phyloP scores from a whole-genome alignment of 192 early-diverging fungal genomes.

The Rhizophagus clarus region DNA sequence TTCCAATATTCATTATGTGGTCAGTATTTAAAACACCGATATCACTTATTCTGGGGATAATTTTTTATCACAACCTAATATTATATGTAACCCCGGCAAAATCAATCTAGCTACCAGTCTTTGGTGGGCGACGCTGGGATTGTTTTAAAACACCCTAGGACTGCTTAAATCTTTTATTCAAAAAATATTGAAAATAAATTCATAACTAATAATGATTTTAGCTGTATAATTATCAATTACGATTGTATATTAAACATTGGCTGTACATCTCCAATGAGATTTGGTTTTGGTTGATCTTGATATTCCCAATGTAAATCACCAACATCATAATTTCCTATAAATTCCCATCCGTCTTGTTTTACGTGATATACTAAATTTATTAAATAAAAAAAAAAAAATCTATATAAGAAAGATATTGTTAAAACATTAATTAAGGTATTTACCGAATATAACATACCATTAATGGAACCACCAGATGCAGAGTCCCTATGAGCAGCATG shows the following conservation, averaged over 20 bases:
- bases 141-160: too few relatives aligned
- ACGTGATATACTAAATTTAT: conserved; percentile 83
- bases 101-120: too few relatives aligned
- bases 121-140: too few relatives aligned
- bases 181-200: too few relatives aligned
- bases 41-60: too few relatives aligned
- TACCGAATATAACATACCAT: conserved; percentile 49
- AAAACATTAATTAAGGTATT: neutral
- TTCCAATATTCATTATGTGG: too few relatives aligned
- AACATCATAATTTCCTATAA: conserved; percentile 83
- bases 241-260: neutral
- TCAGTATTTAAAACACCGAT: too few relatives aligned
- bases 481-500: conserved; percentile 96
- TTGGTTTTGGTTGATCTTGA: conserved; percentile 38
- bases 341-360: conserved; percentile 86
- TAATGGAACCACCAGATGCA: conserved; percentile 85
- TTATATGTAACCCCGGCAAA: too few relatives aligned
- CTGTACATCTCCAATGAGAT: neutral
- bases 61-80: too few relatives aligned
- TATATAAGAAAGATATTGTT: conserved; percentile 1
- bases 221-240: too few relatives aligned
- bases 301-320: conserved; percentile 80
- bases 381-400: conserved; percentile 21
- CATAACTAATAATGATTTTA: too few relatives aligned
- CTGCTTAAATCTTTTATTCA: too few relatives aligned